Evolutionary conservation across 1,284 basidiomycete genomes (phyloP).

Genomic region (Moniliophthora roreri): DNA sequence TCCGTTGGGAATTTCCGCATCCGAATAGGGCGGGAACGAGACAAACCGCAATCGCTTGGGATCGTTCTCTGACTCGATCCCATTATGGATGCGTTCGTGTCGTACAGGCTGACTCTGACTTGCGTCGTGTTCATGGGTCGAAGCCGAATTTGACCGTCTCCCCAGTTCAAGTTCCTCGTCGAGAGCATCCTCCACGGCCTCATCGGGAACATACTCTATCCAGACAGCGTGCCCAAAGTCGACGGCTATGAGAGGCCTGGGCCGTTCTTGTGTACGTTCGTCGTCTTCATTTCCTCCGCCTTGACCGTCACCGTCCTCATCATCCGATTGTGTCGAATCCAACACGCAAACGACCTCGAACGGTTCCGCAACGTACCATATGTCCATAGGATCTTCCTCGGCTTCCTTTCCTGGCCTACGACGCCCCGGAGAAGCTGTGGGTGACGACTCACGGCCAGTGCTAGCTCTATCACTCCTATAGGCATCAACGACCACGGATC

Average conservation of each 20-base stretch:
- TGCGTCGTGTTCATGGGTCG: constrained; percentile 20
- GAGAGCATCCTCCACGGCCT: constrained; percentile 59
- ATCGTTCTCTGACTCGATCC: constrained; percentile 24
- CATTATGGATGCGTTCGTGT: constrained; percentile 9
- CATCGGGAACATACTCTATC: constrained; percentile 60
- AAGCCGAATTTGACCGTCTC: constrained; percentile 20
- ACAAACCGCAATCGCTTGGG: constrained; percentile 7
- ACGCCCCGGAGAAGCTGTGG: constrained; percentile 1
- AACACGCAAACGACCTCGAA: constrained; percentile 70
- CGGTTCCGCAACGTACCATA: constrained; percentile 69
- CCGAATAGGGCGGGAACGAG: constrained; percentile 4
- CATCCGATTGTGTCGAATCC: constrained; percentile 42
- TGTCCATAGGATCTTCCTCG: constrained; percentile 46
- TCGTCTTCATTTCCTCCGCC: constrained; percentile 22
- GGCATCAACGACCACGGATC: constrained; percentile 6
- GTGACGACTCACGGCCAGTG: neutral
- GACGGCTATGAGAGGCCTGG: constrained; percentile 70
- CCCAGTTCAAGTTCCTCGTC: constrained; percentile 26
- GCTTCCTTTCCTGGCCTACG: constrained; percentile 2
- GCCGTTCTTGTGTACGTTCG: constrained; percentile 36
- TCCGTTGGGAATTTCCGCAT: neutral
- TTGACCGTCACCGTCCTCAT: constrained; percentile 30
- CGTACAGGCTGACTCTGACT: neutral
- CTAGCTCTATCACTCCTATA: neutral
- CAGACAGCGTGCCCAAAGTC: constrained; percentile 78